Evolutionary conservation across 2,329 filamentous ascomycete genomes (phyloP).

Genomic region (Moelleriella libera): DNA sequence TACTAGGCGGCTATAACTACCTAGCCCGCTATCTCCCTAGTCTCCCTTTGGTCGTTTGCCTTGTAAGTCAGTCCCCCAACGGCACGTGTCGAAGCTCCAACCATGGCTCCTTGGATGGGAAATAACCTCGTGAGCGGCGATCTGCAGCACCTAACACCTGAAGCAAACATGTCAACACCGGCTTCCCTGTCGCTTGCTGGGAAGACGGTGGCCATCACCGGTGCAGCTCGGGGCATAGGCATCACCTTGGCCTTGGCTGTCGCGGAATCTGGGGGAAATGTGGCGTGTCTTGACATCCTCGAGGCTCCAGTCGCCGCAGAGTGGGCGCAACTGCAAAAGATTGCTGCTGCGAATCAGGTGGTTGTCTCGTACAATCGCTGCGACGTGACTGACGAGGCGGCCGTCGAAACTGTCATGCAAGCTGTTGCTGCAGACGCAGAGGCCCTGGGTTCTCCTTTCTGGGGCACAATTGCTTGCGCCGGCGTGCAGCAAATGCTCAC

Average conservation of each 20-base stretch:
- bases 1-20: too few species aligned
- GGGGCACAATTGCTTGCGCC: slow-evolving; percentile 28
- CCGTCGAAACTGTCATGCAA: slow-evolving; percentile 19
- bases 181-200: slow-evolving; percentile 29
- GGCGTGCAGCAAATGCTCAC: slow-evolving; percentile 32
- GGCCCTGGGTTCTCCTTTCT: slow-evolving; percentile 16
- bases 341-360: slow-evolving; percentile 19
- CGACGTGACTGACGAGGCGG: slow-evolving; percentile 31
- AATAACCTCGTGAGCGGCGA: not conserved
- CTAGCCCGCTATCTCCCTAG: too few species aligned
- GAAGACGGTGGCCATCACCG: slow-evolving; percentile 32
- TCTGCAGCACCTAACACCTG: not conserved
- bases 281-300: slow-evolving; percentile 32
- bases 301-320: slow-evolving; percentile 19
- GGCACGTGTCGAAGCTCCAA: not conserved
- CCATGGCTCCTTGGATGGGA: not conserved
- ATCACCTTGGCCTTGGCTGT: slow-evolving; percentile 33
- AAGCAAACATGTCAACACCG: slow-evolving; percentile 6
- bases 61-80: not conserved
- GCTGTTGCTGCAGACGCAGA: slow-evolving; percentile 20
- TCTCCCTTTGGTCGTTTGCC: too few species aligned
- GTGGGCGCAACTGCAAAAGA: slow-evolving; percentile 26
- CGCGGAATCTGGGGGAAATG: slow-evolving; percentile 32
- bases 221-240: slow-evolving; percentile 35
- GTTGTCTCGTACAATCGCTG: slow-evolving; percentile 26